Conservation (phyloP, 352 stramenopile genomes). For the Globisporangium spinosum region DNA sequence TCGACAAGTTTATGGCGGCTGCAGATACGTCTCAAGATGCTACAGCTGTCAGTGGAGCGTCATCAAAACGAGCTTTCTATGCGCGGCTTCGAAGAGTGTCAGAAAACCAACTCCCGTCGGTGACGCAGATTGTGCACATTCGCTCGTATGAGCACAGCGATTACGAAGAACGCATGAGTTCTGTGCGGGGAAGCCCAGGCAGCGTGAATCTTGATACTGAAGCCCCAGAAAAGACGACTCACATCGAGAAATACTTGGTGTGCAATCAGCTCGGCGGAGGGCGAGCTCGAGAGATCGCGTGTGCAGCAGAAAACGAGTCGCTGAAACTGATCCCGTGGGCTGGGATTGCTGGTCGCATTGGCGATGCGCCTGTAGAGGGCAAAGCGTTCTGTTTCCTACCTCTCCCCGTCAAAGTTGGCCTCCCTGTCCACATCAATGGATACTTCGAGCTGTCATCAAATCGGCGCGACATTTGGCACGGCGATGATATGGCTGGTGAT, state of each 20-base stretch:
- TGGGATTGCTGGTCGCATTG: slow-evolving; percentile 77
- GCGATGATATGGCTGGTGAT: slow-evolving; percentile 79
- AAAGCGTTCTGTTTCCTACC: slow-evolving; percentile 92
- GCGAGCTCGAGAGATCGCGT: slow-evolving; percentile 72
- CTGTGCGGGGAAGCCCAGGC: not conserved
- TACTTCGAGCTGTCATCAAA: slow-evolving; percentile 93
- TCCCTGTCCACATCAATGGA: slow-evolving; percentile 91
- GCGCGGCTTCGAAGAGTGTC: slow-evolving; percentile 40
- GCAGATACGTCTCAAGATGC: slow-evolving; percentile 9
- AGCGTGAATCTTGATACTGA: not conserved
- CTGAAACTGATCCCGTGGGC: slow-evolving; percentile 89
- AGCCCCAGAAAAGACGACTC: slow-evolving; percentile 6
- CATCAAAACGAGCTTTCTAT: slow-evolving; percentile 62
- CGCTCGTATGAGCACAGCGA: slow-evolving; percentile 28
- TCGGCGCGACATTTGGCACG: slow-evolving; percentile 80
- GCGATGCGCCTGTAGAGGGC: slow-evolving; percentile 39
- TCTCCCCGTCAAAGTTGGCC: slow-evolving; percentile 83
- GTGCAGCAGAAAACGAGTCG: slow-evolving; percentile 52
- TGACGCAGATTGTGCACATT: slow-evolving; percentile 59
- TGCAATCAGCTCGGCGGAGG: slow-evolving; percentile 88
- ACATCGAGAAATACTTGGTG: slow-evolving; percentile 60
- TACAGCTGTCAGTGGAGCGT: slow-evolving; percentile 17
- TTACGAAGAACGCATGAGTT: slow-evolving; percentile 7
- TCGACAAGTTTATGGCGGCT: slow-evolving; percentile 56
- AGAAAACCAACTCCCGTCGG: slow-evolving; percentile 45